Evolutionary conservation across 2,329 filamentous ascomycete genomes (phyloP).

Genomic region (Teratosphaeria destructans): DNA sequence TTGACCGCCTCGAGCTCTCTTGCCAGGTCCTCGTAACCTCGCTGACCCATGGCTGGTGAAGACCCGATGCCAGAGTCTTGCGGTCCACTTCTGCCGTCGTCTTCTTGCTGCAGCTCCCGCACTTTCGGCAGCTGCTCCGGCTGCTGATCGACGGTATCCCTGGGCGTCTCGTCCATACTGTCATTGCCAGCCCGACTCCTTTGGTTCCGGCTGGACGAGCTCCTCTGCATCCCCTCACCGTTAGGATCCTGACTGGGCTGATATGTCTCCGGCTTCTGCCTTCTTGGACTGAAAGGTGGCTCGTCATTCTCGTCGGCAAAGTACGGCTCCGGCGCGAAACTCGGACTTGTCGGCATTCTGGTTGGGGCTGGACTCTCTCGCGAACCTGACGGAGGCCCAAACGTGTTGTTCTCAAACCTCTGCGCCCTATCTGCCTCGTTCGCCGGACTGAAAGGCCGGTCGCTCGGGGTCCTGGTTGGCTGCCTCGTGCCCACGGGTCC

Average conservation of each 20-base stretch:
- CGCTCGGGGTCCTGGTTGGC: conserved; percentile 17
- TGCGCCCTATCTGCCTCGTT: conserved; percentile 17
- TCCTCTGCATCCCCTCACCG: conserved; percentile 1
- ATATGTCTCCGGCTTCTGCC: conserved; percentile 20
- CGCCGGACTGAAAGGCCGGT: conserved; percentile 21
- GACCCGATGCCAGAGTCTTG: conserved; percentile 50
- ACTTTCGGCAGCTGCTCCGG: conserved; percentile 19
- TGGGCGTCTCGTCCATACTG: conserved; percentile 10
- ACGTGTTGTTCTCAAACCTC: conserved; percentile 12
- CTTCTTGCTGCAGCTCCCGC: conserved; percentile 15
- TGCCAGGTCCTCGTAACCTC: conserved; percentile 60
- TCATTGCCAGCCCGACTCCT: conserved; percentile 2
- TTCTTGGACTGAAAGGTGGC: neutral
- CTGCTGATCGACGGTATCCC: conserved; percentile 13
- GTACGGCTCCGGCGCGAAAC: conserved; percentile 7
- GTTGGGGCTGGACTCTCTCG: conserved; percentile 1
- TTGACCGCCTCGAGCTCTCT: conserved; percentile 80
- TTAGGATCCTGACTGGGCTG: conserved; percentile 20
- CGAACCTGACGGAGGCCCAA: neutral
- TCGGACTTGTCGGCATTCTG: conserved; percentile 10
- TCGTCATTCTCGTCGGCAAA: conserved; percentile 3
- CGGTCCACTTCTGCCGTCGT: conserved; percentile 37
- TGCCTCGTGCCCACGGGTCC: conserved; percentile 17
- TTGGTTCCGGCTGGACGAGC: conserved; percentile 9
- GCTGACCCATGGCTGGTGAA: conserved; percentile 51